Evolutionary conservation across 805 yeast species (phyloP).

Genomic region (Limtongia smithiae): DNA sequence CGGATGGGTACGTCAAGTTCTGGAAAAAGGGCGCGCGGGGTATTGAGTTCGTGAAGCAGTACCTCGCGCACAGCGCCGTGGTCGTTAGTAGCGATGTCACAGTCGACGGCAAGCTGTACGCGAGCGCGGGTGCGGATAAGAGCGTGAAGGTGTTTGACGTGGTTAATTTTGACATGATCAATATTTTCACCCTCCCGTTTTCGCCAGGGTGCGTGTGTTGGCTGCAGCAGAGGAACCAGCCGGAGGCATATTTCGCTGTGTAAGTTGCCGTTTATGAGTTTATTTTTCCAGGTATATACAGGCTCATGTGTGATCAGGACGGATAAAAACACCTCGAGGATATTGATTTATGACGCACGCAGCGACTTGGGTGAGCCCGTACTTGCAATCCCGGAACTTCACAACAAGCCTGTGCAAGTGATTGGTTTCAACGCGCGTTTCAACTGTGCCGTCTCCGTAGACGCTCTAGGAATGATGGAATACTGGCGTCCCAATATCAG

Average conservation of each 20-base stretch:
- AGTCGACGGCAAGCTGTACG: constrained; percentile 33
- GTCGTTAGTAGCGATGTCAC: constrained; percentile 25
- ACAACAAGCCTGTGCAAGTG: constrained; percentile 30
- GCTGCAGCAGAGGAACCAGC: constrained; percentile 28
- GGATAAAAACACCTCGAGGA: constrained; percentile 23
- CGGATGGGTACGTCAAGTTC: constrained; percentile 40
- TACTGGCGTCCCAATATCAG: constrained; percentile 36
- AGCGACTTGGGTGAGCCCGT: constrained; percentile 26
- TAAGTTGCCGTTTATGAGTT: not conserved
- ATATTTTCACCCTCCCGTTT: constrained; percentile 34
- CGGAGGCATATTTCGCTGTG: constrained; percentile 21
- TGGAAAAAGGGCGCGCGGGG: constrained; percentile 33
- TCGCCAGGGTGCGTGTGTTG: constrained; percentile 34
- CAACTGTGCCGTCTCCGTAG: constrained; percentile 36
- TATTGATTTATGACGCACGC: constrained; percentile 32
- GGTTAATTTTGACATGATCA: constrained; percentile 39
- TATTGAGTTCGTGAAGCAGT: constrained; percentile 39
- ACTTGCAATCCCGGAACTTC: constrained; percentile 26
- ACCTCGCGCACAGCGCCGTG: constrained; percentile 29
- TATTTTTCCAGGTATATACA: not conserved
- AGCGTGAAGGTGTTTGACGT: constrained; percentile 39
- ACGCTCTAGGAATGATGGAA: constrained; percentile 39
- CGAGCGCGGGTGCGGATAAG: constrained; percentile 29
- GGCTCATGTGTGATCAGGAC: constrained; percentile 9
- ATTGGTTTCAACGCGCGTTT: constrained; percentile 31